Evolutionary conservation across 2,329 filamentous ascomycete genomes (phyloP).

Genomic region (Arthroderma sp.): DNA sequence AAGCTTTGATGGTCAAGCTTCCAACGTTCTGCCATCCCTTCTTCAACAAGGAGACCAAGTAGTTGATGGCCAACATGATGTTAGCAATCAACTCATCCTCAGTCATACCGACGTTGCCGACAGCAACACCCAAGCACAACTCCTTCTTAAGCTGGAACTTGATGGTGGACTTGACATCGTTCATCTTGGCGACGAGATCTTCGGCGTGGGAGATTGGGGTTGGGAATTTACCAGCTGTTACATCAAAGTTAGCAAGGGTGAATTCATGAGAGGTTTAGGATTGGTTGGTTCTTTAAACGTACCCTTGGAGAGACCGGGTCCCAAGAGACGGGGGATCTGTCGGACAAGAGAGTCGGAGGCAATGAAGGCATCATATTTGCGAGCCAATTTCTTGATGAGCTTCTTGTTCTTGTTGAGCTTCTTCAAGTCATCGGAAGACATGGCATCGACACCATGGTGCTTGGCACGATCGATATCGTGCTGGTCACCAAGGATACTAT

Average conservation of each 20-base stretch:
- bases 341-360: constrained; percentile 96
- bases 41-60: constrained; percentile 97
- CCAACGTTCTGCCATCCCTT: constrained; percentile 99
- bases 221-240: constrained; percentile 91
- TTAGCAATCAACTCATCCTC: constrained; percentile 93
- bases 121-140: constrained; percentile 97
- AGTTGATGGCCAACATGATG: constrained; percentile 99
- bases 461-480: constrained; percentile 99
- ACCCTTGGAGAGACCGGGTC: constrained; percentile 96
- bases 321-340: constrained; percentile 99
- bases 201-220: constrained; percentile 95
- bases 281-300: no score
- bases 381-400: constrained; percentile 99
- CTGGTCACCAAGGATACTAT: constrained; percentile 73
- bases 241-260: constrained; percentile 18
- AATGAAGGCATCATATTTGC: constrained; percentile 99
- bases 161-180: constrained; percentile 99
- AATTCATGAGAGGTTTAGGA: neutral
- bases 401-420: constrained; percentile 99
- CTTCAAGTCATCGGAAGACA: constrained; percentile 98
- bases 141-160: constrained; percentile 99
- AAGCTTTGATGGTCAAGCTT: constrained; percentile 98
- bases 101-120: constrained; percentile 96
- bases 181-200: constrained; percentile 89
- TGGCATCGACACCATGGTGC: constrained; percentile 96